Percentiles rank a stretch among this genome's conserved stretches.
Conservation (phyloP, 108 stramenopile species). For the Nitzschia palea region DNA sequence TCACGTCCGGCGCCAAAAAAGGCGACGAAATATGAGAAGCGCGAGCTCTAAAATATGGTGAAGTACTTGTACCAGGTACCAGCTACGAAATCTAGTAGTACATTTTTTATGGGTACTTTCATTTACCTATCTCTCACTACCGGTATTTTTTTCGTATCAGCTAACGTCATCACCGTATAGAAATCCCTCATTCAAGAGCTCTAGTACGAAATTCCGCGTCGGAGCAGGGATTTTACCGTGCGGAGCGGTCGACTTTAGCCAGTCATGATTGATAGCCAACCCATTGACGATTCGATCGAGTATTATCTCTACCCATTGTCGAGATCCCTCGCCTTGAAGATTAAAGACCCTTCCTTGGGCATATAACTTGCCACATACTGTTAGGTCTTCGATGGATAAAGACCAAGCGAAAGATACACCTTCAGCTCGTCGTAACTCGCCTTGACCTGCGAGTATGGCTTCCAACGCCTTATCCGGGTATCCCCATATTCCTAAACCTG, state of each 20-base stretch:
- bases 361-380: neutral
- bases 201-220: neutral
- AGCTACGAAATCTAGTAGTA: neutral
- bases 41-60: neutral
- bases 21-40: neutral
- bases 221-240: neutral
- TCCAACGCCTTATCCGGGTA: slow-evolving; percentile 30
- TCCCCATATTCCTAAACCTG: slow-evolving; percentile 39
- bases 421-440: slow-evolving; percentile 64
- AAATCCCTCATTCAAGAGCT: slow-evolving; percentile 23
- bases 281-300: slow-evolving; percentile 35
- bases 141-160: too few species aligned
- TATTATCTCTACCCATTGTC: neutral
- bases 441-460: slow-evolving; percentile 37
- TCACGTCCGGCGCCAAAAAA: neutral
- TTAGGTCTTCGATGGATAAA: slow-evolving; percentile 10
- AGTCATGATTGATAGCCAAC: slow-evolving; percentile 3
- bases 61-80: neutral
- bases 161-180: slow-evolving; percentile 18
- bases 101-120: too few species aligned
- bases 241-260: neutral
- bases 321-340: neutral
- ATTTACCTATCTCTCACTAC: too few species aligned
- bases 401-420: slow-evolving; percentile 79
- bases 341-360: neutral